A percentile compares a stretch with the other conserved stretches of the same genome.
phyloP scores from a whole-genome alignment of 2,329 filamentous ascomycete genomes.

The Calonectria hawksworthii region DNA sequence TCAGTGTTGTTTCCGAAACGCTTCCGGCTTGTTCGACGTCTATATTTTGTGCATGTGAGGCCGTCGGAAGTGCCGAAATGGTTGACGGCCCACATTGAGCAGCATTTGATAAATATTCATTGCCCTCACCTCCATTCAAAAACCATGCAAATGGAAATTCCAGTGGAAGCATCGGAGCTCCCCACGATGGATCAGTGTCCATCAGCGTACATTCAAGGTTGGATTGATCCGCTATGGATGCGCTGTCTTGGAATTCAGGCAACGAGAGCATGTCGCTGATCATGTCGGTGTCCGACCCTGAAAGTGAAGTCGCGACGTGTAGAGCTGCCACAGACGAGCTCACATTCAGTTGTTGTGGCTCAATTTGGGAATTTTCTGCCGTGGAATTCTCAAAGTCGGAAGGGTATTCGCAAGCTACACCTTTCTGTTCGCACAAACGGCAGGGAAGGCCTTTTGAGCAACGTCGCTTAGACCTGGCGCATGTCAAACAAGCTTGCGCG shows the following conservation, averaged over 20 bases:
- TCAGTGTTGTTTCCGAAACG: background rate
- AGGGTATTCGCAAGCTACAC: background rate
- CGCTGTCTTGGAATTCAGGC: background rate
- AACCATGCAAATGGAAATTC: background rate
- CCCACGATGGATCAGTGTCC: background rate
- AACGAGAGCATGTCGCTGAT: background rate
- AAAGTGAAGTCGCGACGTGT: background rate
- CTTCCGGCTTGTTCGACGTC: background rate
- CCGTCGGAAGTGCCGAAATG: background rate
- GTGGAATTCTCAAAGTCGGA: background rate
- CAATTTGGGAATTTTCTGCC: background rate
- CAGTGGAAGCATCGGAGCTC: background rate
- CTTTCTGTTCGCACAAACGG: background rate
- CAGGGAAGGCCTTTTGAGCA: background rate
- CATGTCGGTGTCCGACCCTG: background rate
- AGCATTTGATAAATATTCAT: too few relatives aligned
- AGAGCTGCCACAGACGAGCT: background rate
- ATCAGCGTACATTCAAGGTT: background rate
- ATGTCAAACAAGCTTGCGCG: background rate
- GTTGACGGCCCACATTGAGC: background rate
- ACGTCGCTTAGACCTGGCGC: background rate
- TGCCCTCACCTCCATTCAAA: background rate
- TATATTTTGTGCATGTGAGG: background rate
- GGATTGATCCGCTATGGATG: background rate
- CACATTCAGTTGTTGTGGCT: background rate